These are phyloP conservation scores for Penicillium sp. DNA, from an alignment of 2,329 filamentous ascomycete genomes.

Conservation along the genomic window DNA sequence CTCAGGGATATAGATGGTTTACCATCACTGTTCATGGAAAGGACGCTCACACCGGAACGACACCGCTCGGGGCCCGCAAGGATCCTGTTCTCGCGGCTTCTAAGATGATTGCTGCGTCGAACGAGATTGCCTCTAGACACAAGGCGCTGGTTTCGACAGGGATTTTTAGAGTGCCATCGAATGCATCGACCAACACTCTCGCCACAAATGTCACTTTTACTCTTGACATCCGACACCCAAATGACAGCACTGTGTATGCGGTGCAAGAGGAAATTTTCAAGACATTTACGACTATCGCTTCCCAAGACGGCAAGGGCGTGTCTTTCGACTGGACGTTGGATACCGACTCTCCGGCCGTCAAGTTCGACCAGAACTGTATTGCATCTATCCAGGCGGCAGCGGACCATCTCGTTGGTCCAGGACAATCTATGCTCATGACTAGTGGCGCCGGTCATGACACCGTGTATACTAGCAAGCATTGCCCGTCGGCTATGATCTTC, in stretches of 20 bases:
- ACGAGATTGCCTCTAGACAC: constrained; percentile 58
- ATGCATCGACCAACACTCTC: constrained; percentile 66
- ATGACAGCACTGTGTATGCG: constrained; percentile 54
- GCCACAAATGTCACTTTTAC: constrained; percentile 63
- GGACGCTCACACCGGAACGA: constrained; percentile 71
- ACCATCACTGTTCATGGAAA: constrained; percentile 62
- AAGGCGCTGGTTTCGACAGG: constrained; percentile 64
- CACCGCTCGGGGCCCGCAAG: constrained; percentile 59
- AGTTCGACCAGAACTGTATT: constrained; percentile 65
- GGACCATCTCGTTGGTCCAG: constrained; percentile 52
- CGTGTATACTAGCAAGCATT: constrained; percentile 55
- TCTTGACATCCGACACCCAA: constrained; percentile 62
- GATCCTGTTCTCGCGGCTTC: constrained; percentile 65
- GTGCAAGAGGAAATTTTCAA: constrained; percentile 55
- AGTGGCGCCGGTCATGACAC: constrained; percentile 62
- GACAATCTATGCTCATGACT: constrained; percentile 50
- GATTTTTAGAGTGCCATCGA: constrained; percentile 60
- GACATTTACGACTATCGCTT: constrained; percentile 58
- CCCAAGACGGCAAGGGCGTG: constrained; percentile 51
- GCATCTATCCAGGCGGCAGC: constrained; percentile 59
- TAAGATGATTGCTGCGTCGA: constrained; percentile 63
- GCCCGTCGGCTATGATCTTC: constrained; percentile 64
- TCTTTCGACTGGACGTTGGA: constrained; percentile 58
- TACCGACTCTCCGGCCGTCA: constrained; percentile 55
- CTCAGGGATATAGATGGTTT: constrained; percentile 70